Percentiles rank a stretch among this genome's conserved stretches.
Evolutionary conservation across 768 basidiomycete species (phyloP).

Genomic region (Naematelia aurantialba): DNA sequence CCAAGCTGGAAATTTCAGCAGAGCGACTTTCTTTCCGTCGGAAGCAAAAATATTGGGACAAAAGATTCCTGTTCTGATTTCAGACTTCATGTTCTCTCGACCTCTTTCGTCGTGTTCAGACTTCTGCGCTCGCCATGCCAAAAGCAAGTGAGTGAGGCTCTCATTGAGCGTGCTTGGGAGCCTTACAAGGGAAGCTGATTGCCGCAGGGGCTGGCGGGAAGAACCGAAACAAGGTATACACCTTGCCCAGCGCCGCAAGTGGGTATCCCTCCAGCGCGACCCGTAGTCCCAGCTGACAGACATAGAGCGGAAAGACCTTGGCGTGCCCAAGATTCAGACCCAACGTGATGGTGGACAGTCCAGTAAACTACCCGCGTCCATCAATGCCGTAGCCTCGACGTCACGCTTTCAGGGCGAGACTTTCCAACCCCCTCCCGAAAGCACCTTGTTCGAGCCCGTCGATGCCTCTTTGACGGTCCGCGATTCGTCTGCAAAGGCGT

Average conservation of each 20-base stretch:
- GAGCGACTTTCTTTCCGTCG: neutral
- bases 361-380: conserved; percentile 18
- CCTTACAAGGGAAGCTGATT: too few species aligned
- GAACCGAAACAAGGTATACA: conserved; percentile 36
- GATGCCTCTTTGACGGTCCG: conserved; percentile 47
- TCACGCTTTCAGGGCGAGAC: conserved; percentile 28
- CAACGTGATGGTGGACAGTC: conserved; percentile 57
- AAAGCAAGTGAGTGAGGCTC: conserved; percentile 15
- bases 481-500: conserved; percentile 54
- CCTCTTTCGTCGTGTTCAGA: neutral
- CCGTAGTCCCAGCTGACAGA: neutral
- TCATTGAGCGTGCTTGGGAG: too few species aligned
- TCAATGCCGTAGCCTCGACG: neutral
- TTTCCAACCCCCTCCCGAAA: conserved; percentile 5
- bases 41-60: neutral
- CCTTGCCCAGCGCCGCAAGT: conserved; percentile 33
- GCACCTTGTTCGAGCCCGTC: conserved; percentile 21
- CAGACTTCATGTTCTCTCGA: too few species aligned
- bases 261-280: conserved; percentile 1
- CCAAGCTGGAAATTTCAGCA: neutral
- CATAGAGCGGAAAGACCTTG: conserved; percentile 72
- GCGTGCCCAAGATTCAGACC: conserved; percentile 75
- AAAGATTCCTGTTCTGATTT: too few species aligned
- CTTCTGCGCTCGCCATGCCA: conserved; percentile 9
- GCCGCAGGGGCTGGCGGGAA: conserved; percentile 17